phyloP scores from a whole-genome alignment of 1,284 basidiomycete genomes.

The Sporisorium reilianum region DNA sequence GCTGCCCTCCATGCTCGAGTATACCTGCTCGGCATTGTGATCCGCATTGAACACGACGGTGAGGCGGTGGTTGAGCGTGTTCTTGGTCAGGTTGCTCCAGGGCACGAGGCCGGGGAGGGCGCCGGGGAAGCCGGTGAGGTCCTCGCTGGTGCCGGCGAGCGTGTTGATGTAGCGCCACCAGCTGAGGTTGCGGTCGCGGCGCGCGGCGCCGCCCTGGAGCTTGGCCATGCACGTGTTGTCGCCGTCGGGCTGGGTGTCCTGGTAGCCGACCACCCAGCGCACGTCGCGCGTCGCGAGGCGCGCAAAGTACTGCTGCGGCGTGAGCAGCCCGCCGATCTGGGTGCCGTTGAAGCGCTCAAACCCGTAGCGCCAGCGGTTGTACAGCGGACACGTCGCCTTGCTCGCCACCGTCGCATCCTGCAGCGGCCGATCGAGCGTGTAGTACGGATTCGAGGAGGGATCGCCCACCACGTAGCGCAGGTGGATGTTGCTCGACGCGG shows the following conservation, averaged over 20 bases:
- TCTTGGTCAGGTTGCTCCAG: constrained; percentile 52
- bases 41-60: constrained; percentile 58
- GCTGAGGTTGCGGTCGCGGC: constrained; percentile 63
- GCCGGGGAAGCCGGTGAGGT: constrained; percentile 63
- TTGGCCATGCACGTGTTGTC: constrained; percentile 67
- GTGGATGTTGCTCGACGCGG: constrained; percentile 29
- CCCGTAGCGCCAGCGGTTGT: constrained; percentile 66
- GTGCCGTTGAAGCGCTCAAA: constrained; percentile 59
- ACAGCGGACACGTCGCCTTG: constrained; percentile 50
- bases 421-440: constrained; percentile 59
- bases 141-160: constrained; percentile 58
- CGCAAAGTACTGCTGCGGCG: constrained; percentile 58
- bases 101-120: constrained; percentile 17
- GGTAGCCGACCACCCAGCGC: constrained; percentile 62
- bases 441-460: constrained; percentile 64
- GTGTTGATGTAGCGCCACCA: constrained; percentile 67
- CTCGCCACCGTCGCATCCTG: constrained; percentile 44
- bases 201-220: constrained; percentile 61
- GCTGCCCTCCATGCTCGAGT: constrained; percentile 51
- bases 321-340: constrained; percentile 7
- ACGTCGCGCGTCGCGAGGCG: constrained; percentile 59
- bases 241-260: constrained; percentile 57
- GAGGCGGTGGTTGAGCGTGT: constrained; percentile 49
- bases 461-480: constrained; percentile 66
- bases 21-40: constrained; percentile 61